Evolutionary conservation across 2,329 filamentous ascomycete species (phyloP), one percentile per base, ranked within the genome.

Genomic region (Tolypocladium sp.): DNA sequence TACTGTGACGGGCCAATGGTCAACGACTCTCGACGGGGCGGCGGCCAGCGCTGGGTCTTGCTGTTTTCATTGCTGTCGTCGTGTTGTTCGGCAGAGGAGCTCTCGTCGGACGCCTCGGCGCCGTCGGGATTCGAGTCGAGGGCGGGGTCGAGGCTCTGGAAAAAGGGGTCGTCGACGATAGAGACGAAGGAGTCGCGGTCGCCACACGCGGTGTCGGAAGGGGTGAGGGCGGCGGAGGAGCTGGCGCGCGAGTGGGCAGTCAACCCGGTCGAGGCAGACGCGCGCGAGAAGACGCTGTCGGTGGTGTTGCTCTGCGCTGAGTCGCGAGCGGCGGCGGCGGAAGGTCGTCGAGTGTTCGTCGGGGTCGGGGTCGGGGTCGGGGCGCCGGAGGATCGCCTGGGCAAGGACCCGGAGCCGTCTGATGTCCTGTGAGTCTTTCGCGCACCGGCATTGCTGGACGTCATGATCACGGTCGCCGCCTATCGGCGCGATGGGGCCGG

Each of bases 121-220:
- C 64, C 67, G 56, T 65, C 65, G 33, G 60, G 61, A 61, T 67
- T 63, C 27, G 66, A 63, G 62, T 69, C 65, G 58, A 65, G 61
- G 58, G 68, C 63, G 38, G 64, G 64, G 68, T 78, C 71, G 63
- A 78, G 77, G 63, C 74, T 76, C 65, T 77, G 76, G 71, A 82
- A 80, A 68, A 83, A 82, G 37, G 79, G 79, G 63, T 83, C 80
- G 75, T 84, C 79, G 67, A 81, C 72, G 61, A 83, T 80, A 60
- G 80, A 82, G 56, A 75, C 69, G 63, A 82, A 71, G 22, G 81
- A 84, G 64, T 79, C 77, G 61, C 79, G 75, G 65, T 71, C 69
- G 57, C 64, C 66, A 59, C 64, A 59, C 37, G 61, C 59, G 10
- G 65, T 62, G 49, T 69, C 69, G 63, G 69, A 66, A 59, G 63